A percentile compares a stretch with the other conserved stretches of the same genome.
Conservation (phyloP, 176 grass and related monocot species). For the Triticum aestivum region DNA sequence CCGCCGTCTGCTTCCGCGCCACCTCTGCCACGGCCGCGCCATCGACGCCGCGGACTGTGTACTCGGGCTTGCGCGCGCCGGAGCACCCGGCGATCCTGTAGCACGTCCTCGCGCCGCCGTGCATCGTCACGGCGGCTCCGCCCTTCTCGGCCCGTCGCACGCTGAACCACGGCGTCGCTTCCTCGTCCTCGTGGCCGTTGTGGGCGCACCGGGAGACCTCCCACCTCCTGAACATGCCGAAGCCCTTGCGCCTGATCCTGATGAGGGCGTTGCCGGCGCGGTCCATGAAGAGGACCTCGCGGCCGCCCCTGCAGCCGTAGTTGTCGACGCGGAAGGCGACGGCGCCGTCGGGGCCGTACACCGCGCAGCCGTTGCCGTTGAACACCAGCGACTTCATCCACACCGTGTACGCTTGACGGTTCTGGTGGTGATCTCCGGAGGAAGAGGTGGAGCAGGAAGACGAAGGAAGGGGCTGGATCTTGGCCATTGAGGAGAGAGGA, state of each 20-base stretch:
- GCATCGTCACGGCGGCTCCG: slow-evolving; percentile 14
- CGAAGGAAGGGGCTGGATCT: slow-evolving; percentile 38
- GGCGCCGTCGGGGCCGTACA: slow-evolving; percentile 59
- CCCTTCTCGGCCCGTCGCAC: slow-evolving; percentile 13
- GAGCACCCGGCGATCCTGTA: slow-evolving; percentile 32
- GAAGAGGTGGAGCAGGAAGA: not conserved
- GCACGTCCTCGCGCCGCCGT: slow-evolving; percentile 14
- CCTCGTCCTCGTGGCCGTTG: not conserved
- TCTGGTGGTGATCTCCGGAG: not conserved
- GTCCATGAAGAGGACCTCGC: slow-evolving; percentile 70
- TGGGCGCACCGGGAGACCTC: not conserved
- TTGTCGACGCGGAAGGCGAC: slow-evolving; percentile 79
- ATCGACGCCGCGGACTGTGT: not conserved
- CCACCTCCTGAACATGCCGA: slow-evolving; percentile 38
- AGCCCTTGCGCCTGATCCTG: slow-evolving; percentile 51
- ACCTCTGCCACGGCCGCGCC: slow-evolving; percentile 24
- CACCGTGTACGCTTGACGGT: slow-evolving; percentile 43
- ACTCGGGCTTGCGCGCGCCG: slow-evolving; percentile 26
- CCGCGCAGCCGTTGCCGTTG: slow-evolving; percentile 69
- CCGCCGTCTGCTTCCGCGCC: slow-evolving; percentile 51
- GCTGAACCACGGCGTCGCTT: slow-evolving; percentile 48
- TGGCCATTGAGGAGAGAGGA: slow-evolving; percentile 5
- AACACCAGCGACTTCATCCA: slow-evolving; percentile 94
- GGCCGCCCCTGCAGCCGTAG: slow-evolving; percentile 54
- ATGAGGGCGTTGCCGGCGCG: slow-evolving; percentile 42